phyloP scores from a whole-genome alignment of 1,139 yeast species.

The Pneumocystis oryctolagi region DNA sequence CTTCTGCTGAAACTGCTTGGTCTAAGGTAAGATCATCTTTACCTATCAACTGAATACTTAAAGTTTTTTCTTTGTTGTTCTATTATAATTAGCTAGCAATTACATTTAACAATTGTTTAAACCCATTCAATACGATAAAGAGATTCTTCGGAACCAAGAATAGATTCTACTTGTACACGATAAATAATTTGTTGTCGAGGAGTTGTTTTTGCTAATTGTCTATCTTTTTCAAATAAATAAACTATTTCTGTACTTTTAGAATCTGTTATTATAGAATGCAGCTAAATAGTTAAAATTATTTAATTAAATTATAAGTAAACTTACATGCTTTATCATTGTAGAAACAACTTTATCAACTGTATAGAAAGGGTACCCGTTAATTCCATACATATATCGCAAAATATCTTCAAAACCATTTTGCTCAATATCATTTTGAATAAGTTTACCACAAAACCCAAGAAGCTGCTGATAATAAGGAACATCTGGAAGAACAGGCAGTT shows the following conservation, averaged over 20 bases:
- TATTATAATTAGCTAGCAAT: conserved; percentile 1
- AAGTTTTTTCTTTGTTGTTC: conserved; percentile 35
- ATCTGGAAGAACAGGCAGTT: conserved; percentile 57
- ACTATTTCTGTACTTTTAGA: conserved; percentile 70
- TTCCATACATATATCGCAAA: conserved; percentile 84
- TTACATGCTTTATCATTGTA: conserved; percentile 61
- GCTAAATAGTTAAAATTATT: conserved; percentile 15
- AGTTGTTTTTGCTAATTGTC: conserved; percentile 38
- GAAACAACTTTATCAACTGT: conserved; percentile 89
- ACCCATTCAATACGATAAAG: conserved; percentile 72
- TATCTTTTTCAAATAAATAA: conserved; percentile 66
- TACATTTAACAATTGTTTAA: not conserved
- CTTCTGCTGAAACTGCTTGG: conserved; percentile 60
- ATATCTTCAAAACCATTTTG: conserved; percentile 95
- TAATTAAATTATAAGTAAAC: conserved; percentile 6
- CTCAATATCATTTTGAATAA: conserved; percentile 83
- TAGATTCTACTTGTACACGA: conserved; percentile 71
- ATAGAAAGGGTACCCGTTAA: conserved; percentile 80
- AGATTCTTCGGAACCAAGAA: conserved; percentile 73
- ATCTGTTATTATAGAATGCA: conserved; percentile 67
- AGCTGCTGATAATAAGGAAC: conserved; percentile 49
- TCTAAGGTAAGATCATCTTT: conserved; percentile 75
- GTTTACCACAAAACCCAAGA: conserved; percentile 50
- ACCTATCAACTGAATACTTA: conserved; percentile 73
- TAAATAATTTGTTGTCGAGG: conserved; percentile 81